phyloP scores from a whole-genome alignment of 2,329 filamentous ascomycete species.

The Trichophyton verrucosum region DNA sequence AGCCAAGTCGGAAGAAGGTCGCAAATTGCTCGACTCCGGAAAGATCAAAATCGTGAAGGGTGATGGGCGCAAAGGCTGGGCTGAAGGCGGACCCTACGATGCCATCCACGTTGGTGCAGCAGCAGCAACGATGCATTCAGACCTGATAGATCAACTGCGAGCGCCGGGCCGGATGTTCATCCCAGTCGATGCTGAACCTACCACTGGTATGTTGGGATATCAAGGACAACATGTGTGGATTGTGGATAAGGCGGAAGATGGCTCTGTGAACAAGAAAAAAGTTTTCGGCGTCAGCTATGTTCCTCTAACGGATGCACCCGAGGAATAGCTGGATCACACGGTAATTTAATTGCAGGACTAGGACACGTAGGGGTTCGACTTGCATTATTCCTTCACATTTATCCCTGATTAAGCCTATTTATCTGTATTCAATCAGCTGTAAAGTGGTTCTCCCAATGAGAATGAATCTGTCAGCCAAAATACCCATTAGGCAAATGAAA shows the following conservation, averaged over 20 bases:
- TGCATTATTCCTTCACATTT: no score
- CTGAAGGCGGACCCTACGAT: constrained; percentile 57
- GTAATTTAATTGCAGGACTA: no score
- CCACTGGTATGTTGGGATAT: constrained; percentile 15
- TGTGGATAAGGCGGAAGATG: constrained; percentile 49
- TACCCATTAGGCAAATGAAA: no score
- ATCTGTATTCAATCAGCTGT: no score
- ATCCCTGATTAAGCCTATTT: no score
- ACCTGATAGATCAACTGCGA: constrained; percentile 64
- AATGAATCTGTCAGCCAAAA: no score
- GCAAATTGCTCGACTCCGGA: constrained; percentile 48
- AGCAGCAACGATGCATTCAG: constrained; percentile 58
- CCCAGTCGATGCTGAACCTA: constrained; percentile 41
- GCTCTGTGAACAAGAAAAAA: constrained; percentile 44
- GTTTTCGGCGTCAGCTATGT: constrained; percentile 53
- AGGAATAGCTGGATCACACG: neutral
- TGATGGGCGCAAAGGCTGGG: constrained; percentile 59
- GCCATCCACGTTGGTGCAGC: constrained; percentile 92
- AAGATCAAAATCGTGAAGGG: constrained; percentile 60
- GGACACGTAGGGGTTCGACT: no score
- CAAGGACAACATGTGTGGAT: constrained; percentile 49
- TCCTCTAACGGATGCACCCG: constrained; percentile 49
- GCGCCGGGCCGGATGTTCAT: constrained; percentile 62
- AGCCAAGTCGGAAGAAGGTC: constrained; percentile 48
- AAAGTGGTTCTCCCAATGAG: no score